phyloP scores from a whole-genome alignment of 805 yeast genomes.

The Aciculoconidium aculeatum region DNA sequence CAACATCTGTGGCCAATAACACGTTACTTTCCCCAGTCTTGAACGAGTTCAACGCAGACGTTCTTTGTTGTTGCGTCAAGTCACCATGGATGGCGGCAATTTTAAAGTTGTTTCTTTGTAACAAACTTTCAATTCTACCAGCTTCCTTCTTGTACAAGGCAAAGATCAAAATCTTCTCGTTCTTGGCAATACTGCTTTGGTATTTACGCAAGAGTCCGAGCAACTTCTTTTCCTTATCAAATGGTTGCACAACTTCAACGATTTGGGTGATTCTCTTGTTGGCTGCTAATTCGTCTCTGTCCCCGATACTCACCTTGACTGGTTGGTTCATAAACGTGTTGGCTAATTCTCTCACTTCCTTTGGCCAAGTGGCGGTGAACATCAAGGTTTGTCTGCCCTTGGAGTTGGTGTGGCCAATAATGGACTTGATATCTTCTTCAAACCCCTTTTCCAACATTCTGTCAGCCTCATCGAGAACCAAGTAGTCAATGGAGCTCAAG shows the following conservation, averaged over 20 bases:
- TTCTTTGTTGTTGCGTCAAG: conserved; percentile 85
- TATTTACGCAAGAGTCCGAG: conserved; percentile 68
- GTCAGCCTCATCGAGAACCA: conserved; percentile 96
- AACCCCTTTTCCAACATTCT: conserved; percentile 98
- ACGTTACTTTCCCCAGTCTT: conserved; percentile 72
- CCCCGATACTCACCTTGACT: conserved; percentile 89
- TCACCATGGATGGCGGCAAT: conserved; percentile 98
- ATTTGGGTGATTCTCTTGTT: conserved; percentile 89
- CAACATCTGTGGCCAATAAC: conserved; percentile 95
- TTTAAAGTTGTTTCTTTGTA: conserved; percentile 64
- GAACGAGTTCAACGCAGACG: conserved; percentile 78
- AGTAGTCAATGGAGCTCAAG: conserved; percentile 60
- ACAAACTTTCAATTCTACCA: conserved; percentile 73
- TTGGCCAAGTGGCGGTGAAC: conserved; percentile 99
- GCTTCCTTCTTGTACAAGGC: conserved; percentile 98
- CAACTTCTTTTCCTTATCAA: conserved; percentile 72
- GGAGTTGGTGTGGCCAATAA: conserved; percentile 55
- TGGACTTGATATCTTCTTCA: conserved; percentile 88
- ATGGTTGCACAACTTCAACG: conserved; percentile 81
- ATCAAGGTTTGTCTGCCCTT: conserved; percentile 79
- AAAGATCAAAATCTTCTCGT: conserved; percentile 85
- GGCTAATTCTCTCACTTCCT: conserved; percentile 92
- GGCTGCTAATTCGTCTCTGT: conserved; percentile 89
- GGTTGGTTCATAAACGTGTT: conserved; percentile 75
- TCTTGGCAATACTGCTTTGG: conserved; percentile 54